phyloP scores from a whole-genome alignment of 2,329 filamentous ascomycete genomes.

The Fusarium siculi region DNA sequence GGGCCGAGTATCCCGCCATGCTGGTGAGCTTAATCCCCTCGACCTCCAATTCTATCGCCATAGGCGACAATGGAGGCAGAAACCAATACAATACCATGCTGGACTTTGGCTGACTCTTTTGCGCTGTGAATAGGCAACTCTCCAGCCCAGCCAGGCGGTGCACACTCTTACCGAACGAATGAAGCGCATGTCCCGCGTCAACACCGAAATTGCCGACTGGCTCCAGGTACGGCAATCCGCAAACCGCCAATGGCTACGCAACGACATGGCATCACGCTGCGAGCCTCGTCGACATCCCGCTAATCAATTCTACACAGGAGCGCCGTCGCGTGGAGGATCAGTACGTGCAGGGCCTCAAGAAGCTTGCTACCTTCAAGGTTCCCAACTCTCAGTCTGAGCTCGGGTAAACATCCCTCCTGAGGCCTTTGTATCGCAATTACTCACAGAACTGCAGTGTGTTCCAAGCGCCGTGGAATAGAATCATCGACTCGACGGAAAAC shows the following conservation, averaged over 20 bases:
- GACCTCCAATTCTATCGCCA: not conserved
- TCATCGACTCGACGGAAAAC: constrained; percentile 81
- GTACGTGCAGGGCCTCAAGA: constrained; percentile 85
- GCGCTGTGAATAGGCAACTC: constrained; percentile 68
- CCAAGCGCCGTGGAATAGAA: constrained; percentile 87
- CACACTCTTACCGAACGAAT: constrained; percentile 86
- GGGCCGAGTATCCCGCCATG: constrained; percentile 92
- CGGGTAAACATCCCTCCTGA: constrained; percentile 70
- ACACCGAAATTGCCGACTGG: constrained; percentile 95
- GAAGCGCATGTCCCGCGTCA: constrained; percentile 85
- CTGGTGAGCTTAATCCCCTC: constrained; percentile 72
- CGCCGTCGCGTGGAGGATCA: constrained; percentile 90
- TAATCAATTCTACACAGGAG: constrained; percentile 68
- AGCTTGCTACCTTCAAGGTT: constrained; percentile 78
- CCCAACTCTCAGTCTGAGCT: constrained; percentile 83
- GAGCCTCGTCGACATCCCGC: not conserved
- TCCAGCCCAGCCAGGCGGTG: constrained; percentile 86
- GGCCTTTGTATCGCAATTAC: not conserved
- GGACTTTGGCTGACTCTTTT: constrained; percentile 30
- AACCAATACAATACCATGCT: not conserved
- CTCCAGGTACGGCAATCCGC: constrained; percentile 74
- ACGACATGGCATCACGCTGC: not conserved
- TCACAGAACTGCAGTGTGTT: constrained; percentile 75
- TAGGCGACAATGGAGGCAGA: not conserved
- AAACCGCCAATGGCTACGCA: constrained; percentile 15